These are phyloP conservation scores for Escovopsis sp. DNA, from an alignment of 2,329 filamentous ascomycete genomes.

Conservation along the genomic window DNA sequence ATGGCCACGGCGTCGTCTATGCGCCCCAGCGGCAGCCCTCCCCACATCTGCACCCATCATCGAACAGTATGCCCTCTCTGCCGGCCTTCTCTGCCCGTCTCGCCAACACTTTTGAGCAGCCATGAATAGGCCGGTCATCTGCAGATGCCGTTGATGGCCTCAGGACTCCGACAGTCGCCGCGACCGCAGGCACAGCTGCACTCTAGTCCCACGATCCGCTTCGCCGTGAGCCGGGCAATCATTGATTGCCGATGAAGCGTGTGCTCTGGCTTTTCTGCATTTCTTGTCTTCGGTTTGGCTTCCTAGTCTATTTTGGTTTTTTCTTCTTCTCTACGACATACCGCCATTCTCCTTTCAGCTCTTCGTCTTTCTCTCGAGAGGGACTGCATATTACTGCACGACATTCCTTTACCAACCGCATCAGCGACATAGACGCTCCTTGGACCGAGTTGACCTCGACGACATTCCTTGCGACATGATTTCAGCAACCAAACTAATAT, in stretches of 20 bases:
- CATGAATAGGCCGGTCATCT: conserved; percentile 15
- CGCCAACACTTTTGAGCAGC: too few species aligned
- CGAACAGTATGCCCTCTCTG: too few species aligned
- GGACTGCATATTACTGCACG: conserved; percentile 20
- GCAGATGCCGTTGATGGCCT: conserved; percentile 21
- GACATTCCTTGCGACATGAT: conserved; percentile 15
- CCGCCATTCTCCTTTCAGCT: too few species aligned
- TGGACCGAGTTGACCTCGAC: conserved; percentile 17
- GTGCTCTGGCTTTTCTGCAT: too few species aligned
- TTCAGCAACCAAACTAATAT: conserved; percentile 9
- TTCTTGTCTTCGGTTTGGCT: too few species aligned
- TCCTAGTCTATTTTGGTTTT: conserved; percentile 8
- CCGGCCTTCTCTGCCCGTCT: too few species aligned
- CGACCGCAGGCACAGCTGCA: conserved; percentile 13
- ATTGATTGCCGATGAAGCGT: too few species aligned
- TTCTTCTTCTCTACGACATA: conserved; percentile 12
- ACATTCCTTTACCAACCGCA: conserved; percentile 18
- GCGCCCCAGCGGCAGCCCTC: too few species aligned
- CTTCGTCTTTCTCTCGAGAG: not conserved
- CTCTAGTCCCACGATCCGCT: too few species aligned
- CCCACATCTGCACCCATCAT: too few species aligned
- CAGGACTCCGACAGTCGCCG: conserved; percentile 21
- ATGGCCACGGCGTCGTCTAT: too few species aligned
- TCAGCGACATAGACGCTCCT: conserved; percentile 10
- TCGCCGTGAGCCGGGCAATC: too few species aligned